Percentiles rank a stretch among this genome's conserved stretches.
Conservation (phyloP, 768 basidiomycete genomes). For the Tulasnella sp. region DNA sequence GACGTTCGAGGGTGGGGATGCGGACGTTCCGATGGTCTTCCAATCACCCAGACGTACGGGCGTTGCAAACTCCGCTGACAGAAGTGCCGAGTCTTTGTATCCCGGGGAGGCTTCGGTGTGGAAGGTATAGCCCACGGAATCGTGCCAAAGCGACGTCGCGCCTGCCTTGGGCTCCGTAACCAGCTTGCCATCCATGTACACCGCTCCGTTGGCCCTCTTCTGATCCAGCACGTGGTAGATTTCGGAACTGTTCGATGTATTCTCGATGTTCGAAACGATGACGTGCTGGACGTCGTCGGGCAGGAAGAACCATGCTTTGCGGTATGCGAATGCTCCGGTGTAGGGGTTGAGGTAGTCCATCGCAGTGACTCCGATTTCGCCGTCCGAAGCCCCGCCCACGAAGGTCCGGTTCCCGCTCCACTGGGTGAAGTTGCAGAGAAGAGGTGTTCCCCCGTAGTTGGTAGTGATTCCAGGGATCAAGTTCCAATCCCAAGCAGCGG, state of each 20-base stretch:
- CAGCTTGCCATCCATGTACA: slow-evolving; percentile 45
- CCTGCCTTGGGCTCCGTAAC: slow-evolving; percentile 14
- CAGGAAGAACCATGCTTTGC: slow-evolving; percentile 74
- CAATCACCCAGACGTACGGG: slow-evolving; percentile 57
- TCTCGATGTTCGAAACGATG: slow-evolving; percentile 51
- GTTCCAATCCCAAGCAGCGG: slow-evolving; percentile 74
- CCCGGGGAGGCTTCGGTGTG: slow-evolving; percentile 34
- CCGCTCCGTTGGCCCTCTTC: slow-evolving; percentile 45
- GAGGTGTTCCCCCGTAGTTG: slow-evolving; percentile 55
- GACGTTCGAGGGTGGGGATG: slow-evolving; percentile 53
- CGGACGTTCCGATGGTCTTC: slow-evolving; percentile 60
- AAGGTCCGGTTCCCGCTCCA: slow-evolving; percentile 52
- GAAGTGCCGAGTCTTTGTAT: slow-evolving; percentile 20
- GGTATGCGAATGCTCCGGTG: slow-evolving; percentile 54
- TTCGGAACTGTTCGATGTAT: slow-evolving; percentile 42
- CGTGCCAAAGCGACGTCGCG: slow-evolving; percentile 56
- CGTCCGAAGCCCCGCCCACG: slow-evolving; percentile 65
- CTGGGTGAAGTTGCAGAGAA: slow-evolving; percentile 48
- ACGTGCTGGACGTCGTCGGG: slow-evolving; percentile 60
- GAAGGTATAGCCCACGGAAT: slow-evolving; percentile 59
- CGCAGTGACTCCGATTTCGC: slow-evolving; percentile 51
- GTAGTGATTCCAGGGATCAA: slow-evolving; percentile 68
- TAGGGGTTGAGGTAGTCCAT: slow-evolving; percentile 67
- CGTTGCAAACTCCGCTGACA: slow-evolving; percentile 42
- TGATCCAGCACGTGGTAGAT: slow-evolving; percentile 69